A percentile compares a stretch with the other conserved stretches of the same genome.
Evolutionary conservation across 257 asterid genomes (phyloP).

Genomic region (Penstemon davidsonii): DNA sequence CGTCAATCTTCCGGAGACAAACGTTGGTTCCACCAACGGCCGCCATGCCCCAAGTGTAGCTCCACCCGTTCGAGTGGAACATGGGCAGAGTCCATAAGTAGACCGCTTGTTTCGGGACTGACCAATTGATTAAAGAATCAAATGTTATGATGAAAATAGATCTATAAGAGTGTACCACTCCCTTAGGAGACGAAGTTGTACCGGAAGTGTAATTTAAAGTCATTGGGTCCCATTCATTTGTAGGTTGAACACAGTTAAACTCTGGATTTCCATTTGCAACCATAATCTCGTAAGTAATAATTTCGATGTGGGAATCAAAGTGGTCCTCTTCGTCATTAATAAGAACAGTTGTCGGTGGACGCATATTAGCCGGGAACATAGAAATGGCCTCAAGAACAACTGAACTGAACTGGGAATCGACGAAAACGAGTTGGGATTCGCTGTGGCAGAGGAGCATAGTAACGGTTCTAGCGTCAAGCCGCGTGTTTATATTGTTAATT

Average conservation of each 20-base stretch:
- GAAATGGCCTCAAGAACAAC: constrained; percentile 46
- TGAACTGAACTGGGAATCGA: constrained; percentile 44
- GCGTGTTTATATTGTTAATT: constrained; percentile 62
- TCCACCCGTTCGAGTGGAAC: constrained; percentile 94
- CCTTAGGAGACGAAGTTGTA: constrained; percentile 82
- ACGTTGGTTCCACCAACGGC: constrained; percentile 74
- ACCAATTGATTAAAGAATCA: constrained; percentile 66
- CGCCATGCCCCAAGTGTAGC: constrained; percentile 92
- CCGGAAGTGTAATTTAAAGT: constrained; percentile 84
- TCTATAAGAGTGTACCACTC: constrained; percentile 64
- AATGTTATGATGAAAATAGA: constrained; percentile 51
- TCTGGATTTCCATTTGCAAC: constrained; percentile 39
- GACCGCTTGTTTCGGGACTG: constrained; percentile 57
- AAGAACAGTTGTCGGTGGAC: constrained; percentile 43
- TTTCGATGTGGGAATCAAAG: too few relatives aligned
- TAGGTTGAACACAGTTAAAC: constrained; percentile 55
- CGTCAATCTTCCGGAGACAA: constrained; percentile 72
- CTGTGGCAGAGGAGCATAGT: constrained; percentile 56
- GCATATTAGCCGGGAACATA: constrained; percentile 35
- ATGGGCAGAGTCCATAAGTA: constrained; percentile 86
- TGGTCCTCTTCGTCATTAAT: constrained; percentile 32
- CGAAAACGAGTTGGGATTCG: constrained; percentile 57
- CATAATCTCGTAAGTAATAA: constrained; percentile 46
- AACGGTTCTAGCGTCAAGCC: constrained; percentile 59
- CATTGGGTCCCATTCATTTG: constrained; percentile 62